Evolutionary conservation across 2,329 filamentous ascomycete genomes (phyloP), one percentile per base, ranked within the genome.

Genomic region (Tolypocladium ophioglossoides): DNA sequence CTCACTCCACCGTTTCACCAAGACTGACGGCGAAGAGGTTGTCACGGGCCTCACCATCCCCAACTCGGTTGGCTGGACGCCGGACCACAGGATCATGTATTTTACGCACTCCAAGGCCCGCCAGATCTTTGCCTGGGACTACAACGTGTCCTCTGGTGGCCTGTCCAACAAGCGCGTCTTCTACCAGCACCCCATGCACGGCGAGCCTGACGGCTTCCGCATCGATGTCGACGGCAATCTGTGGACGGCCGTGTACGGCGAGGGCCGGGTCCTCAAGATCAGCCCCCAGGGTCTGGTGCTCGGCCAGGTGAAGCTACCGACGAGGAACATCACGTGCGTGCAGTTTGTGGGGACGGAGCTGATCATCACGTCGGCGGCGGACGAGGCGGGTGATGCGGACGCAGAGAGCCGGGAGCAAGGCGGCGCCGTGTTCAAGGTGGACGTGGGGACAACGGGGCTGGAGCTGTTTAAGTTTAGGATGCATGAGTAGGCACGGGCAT

Each of bases 241-340:
- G 63, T 96, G 92, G 91, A 85, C 87, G 57, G 88, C 89, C 9
- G 77, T 94, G n/a, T 94, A 89, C 66, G 90, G 90, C 53, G 87
- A 86, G 58, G 76, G 80, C 56, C 80, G 83, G 56, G 88, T 96
- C 27, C 72, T 95, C 59, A 83, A 87, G 67, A 85, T 96, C 64
- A 82, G 79, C 50, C 81, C 84, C 5, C 69, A 78, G 51, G 90
- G 89, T 3, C 74, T 84, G 63, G 71, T 95, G 34, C 75, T 91
- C 6, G 90, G 88, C 8, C 81, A 90, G 72, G 77, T 96, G 58
- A 77, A 74, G 54, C 73, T 95, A 59, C 90, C 91, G 5, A 95
- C 91, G 14, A 78, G 78, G 57, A 87, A 89, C 69, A 81, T 89
- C 59, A 94, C 89, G 9, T 96, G 91, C 70, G 83, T 86, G 22